phyloP scores from a whole-genome alignment of 1,284 basidiomycete species.

The Dichomitus squalens region DNA sequence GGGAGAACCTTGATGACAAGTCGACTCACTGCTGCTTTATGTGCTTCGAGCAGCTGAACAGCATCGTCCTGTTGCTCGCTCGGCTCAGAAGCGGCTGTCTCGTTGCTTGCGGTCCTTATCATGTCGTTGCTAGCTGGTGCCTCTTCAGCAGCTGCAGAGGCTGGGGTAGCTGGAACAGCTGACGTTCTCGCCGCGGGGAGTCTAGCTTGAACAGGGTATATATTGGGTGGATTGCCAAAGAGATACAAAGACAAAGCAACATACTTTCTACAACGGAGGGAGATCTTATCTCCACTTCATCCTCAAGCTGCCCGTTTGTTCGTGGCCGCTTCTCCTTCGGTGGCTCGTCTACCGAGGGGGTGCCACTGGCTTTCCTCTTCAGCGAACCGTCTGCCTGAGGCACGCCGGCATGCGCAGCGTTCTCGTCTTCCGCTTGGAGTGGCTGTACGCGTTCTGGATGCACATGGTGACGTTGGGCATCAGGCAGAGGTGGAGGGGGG shows the following conservation, averaged over 20 bases:
- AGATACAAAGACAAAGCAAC: constrained; percentile 20
- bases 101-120: neutral
- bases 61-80: constrained; percentile 28
- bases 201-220: constrained; percentile 13
- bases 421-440: neutral
- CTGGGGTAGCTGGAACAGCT: neutral
- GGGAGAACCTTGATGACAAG: neutral
- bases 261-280: constrained; percentile 32
- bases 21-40: constrained; percentile 60
- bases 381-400: constrained; percentile 18
- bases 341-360: constrained; percentile 27
- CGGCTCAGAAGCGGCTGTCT: neutral
- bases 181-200: constrained; percentile 1
- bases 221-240: constrained; percentile 2
- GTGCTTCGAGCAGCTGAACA: constrained; percentile 56
- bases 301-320: constrained; percentile 27
- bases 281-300: constrained; percentile 29
- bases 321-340: constrained; percentile 35
- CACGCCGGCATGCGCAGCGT: constrained; percentile 5
- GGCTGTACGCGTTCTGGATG: neutral
- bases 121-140: neutral
- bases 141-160: neutral
- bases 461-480: neutral
- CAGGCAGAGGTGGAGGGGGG: constrained; percentile 19
- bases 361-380: constrained; percentile 35